A percentile compares a stretch with the other conserved stretches of the same genome.
These are phyloP conservation scores for Dioscorea cayenensis DNA, from an alignment of 116 monocot species.

Conservation along the genomic window DNA sequence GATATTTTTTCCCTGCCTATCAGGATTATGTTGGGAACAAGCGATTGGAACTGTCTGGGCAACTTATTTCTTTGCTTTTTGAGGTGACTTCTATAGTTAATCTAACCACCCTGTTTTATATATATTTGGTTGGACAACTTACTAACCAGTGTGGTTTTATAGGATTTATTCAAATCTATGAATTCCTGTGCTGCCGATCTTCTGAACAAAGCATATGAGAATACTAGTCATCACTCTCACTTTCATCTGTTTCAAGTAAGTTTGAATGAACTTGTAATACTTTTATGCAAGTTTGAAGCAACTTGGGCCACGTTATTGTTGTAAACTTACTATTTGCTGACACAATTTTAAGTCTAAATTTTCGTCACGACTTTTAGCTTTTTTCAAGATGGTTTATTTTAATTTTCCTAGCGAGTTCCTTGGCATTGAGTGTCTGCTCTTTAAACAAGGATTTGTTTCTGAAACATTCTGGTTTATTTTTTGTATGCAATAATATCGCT, in stretches of 20 bases:
- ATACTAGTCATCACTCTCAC: constrained; percentile 39
- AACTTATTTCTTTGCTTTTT: constrained; percentile 89
- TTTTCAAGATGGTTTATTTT: not conserved
- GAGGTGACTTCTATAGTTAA: constrained; percentile 34
- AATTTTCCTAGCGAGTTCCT: not conserved
- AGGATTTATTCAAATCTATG: constrained; percentile 98
- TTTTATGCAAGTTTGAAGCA: too few species aligned
- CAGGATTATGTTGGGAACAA: constrained; percentile 99
- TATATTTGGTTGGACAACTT: constrained; percentile 4
- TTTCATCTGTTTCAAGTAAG: constrained; percentile 43
- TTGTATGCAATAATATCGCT: not conserved
- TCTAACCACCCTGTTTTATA: not conserved
- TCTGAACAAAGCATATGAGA: constrained; percentile 41
- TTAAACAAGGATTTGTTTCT: not conserved
- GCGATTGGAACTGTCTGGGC: constrained; percentile 92
- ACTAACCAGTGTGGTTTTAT: constrained; percentile 9
- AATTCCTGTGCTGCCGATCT: constrained; percentile 32
- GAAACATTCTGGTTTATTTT: not conserved
- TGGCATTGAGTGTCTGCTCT: not conserved
- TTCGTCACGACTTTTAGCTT: not conserved
- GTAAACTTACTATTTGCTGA: too few species aligned
- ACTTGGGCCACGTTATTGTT: too few species aligned
- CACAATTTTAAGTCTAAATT: too few species aligned
- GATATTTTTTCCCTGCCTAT: not conserved
- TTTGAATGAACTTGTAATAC: too few species aligned